Evolutionary conservation across 2,329 filamentous ascomycete species (phyloP).

Genomic region (Trichoderma sp.): DNA sequence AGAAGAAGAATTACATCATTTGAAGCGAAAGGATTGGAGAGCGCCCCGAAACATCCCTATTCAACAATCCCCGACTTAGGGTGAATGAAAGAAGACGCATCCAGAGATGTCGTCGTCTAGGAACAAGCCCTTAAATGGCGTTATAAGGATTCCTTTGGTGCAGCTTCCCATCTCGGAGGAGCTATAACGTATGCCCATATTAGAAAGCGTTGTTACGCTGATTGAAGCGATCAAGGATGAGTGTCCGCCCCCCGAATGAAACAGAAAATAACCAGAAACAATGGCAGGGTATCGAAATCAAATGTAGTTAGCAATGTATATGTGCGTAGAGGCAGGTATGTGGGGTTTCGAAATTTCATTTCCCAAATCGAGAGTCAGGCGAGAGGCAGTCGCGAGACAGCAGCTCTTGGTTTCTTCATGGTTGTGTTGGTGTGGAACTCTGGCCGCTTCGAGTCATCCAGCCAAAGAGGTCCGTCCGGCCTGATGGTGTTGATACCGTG

Average conservation of each 20-base stretch:
- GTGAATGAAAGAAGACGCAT: not conserved
- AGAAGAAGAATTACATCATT: not conserved
- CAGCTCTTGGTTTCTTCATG: not conserved
- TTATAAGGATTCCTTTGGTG: not conserved
- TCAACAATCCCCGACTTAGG: not conserved
- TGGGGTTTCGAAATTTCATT: slow-evolving; percentile 14
- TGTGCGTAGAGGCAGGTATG: slow-evolving; percentile 34
- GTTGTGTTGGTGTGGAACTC: slow-evolving; percentile 34
- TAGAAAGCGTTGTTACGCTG: not conserved
- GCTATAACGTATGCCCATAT: not conserved
- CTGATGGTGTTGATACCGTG: slow-evolving; percentile 37
- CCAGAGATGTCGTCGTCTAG: not conserved
- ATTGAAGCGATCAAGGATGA: not conserved
- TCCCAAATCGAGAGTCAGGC: not conserved
- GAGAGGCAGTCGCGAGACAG: not conserved
- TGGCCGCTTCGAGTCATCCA: slow-evolving; percentile 53
- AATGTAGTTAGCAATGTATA: slow-evolving; percentile 41
- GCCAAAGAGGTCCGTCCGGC: slow-evolving; percentile 50
- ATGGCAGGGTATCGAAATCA: slow-evolving; percentile 44
- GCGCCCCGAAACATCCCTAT: not conserved
- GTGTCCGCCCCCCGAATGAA: slow-evolving; percentile 27
- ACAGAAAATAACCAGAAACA: slow-evolving; percentile 34
- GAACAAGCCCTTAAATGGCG: not conserved
- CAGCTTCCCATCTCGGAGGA: not conserved
- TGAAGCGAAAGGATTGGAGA: not conserved